A percentile compares a stretch with the other conserved stretches of the same genome.
Conservation (phyloP, 2,329 filamentous ascomycete genomes). For the Trichoderma pleuroti region DNA sequence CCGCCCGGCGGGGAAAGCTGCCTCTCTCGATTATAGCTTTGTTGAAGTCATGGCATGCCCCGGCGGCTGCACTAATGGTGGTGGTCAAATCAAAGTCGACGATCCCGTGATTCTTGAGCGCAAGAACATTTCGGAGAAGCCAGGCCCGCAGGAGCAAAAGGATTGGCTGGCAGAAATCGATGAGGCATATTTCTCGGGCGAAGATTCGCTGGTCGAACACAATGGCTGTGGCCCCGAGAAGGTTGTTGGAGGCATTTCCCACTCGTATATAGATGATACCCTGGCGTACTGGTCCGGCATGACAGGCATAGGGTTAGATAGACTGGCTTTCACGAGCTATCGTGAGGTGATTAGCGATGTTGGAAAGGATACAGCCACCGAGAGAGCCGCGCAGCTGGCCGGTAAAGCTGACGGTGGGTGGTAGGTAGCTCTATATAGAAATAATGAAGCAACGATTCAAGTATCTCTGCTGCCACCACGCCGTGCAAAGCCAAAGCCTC, state of each 20-base stretch:
- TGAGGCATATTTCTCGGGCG: conserved; percentile 83
- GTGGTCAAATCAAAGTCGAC: conserved; percentile 88
- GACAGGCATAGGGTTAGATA: conserved; percentile 67
- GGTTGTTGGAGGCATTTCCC: conserved; percentile 63
- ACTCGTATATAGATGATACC: conserved; percentile 61
- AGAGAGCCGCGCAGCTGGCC: conserved; percentile 82
- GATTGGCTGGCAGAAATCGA: conserved; percentile 79
- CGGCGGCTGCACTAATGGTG: conserved; percentile 97
- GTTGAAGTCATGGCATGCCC: conserved; percentile 99
- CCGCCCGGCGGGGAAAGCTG: conserved; percentile 48
- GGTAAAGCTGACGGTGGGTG: conserved; percentile 91
- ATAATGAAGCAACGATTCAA: conserved; percentile 24
- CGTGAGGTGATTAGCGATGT: conserved; percentile 93
- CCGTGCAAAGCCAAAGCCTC: conserved; percentile 71
- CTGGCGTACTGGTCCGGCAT: conserved; percentile 72
- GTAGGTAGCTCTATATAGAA: conserved; percentile 47
- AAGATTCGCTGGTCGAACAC: conserved; percentile 46
- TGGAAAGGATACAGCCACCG: conserved; percentile 68
- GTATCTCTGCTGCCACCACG: conserved; percentile 56
- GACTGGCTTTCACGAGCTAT: conserved; percentile 80
- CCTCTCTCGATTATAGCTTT: conserved; percentile 71
- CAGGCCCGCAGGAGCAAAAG: conserved; percentile 76
- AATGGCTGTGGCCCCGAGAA: conserved; percentile 23
- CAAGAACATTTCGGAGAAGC: conserved; percentile 49
- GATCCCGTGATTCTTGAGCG: conserved; percentile 62